These are phyloP conservation scores for Kluyveromyces nonfermentans DNA, from an alignment of 805 yeast species.

Conservation along the genomic window DNA sequence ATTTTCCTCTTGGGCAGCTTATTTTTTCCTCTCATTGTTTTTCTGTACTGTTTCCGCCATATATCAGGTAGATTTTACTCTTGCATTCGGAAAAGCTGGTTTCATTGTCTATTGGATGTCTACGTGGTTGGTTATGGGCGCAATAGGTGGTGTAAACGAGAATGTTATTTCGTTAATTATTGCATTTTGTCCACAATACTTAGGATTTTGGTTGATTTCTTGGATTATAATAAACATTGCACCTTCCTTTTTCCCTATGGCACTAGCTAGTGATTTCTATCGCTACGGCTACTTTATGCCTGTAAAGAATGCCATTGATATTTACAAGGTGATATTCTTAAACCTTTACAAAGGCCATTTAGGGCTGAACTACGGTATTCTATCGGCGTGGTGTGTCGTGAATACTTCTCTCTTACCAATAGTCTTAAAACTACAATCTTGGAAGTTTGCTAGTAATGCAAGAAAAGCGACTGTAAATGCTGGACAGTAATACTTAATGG, in stretches of 20 bases:
- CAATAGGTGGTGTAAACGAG: constrained; percentile 71
- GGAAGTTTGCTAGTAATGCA: constrained; percentile 28
- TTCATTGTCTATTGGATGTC: constrained; percentile 69
- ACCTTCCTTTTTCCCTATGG: constrained; percentile 60
- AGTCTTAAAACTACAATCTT: constrained; percentile 35
- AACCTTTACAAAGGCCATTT: constrained; percentile 45
- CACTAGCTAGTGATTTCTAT: constrained; percentile 45
- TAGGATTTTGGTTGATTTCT: constrained; percentile 63
- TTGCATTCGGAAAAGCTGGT: constrained; percentile 56
- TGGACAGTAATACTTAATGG: no score
- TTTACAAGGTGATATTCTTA: constrained; percentile 49
- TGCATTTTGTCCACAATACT: constrained; percentile 47
- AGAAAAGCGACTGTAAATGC: constrained; percentile 14
- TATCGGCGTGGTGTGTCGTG: constrained; percentile 52
- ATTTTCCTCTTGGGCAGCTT: constrained; percentile 41
- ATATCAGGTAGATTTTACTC: constrained; percentile 52
- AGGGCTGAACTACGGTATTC: constrained; percentile 52
- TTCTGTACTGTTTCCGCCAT: constrained; percentile 56
- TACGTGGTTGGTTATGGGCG: constrained; percentile 57
- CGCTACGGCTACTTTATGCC: constrained; percentile 64
- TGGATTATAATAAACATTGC: constrained; percentile 65
- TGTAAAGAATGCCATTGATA: constrained; percentile 54
- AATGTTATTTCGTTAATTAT: constrained; percentile 45
- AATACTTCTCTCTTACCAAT: constrained; percentile 38
- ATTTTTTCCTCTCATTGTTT: constrained; percentile 47